Conservation (phyloP, 2,329 filamentous ascomycete species). For the Beauveria sp. region DNA sequence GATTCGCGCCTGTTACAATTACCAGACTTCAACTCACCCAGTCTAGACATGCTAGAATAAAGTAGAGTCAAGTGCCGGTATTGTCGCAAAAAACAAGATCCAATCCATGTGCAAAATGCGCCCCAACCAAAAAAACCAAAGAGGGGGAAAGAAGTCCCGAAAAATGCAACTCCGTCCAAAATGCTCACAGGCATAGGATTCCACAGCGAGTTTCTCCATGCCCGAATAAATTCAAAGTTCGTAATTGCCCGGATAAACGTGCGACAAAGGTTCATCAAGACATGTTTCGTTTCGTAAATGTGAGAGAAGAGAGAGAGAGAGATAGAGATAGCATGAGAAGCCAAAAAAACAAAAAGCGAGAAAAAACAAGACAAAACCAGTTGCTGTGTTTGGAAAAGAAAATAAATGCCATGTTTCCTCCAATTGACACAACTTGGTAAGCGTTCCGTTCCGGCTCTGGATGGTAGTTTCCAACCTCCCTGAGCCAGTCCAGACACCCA, state of each 20-base stretch:
- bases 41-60: not conserved
- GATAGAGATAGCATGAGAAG: slow-evolving; percentile 10
- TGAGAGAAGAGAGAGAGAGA: not conserved
- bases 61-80: not conserved
- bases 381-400: too few species aligned
- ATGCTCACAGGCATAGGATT: slow-evolving; percentile 7
- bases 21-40: not conserved
- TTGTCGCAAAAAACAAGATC: not conserved
- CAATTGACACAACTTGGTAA: too few species aligned
- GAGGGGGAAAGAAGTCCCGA: not conserved
- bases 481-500: too few species aligned
- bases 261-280: slow-evolving; percentile 21
- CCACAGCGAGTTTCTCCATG: not conserved
- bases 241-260: not conserved
- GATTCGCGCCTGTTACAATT: not conserved
- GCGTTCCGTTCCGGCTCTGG: too few species aligned
- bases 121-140: not conserved
- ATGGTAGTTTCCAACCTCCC: too few species aligned
- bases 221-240: not conserved
- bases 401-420: too few species aligned
- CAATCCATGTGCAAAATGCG: slow-evolving; percentile 2
- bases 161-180: slow-evolving; percentile 5
- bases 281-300: slow-evolving; percentile 24
- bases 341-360: slow-evolving; percentile 17
- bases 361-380: slow-evolving; percentile 15